phyloP scores from a whole-genome alignment of 1,139 yeast species.

The Sugiyamaella paludigena region DNA sequence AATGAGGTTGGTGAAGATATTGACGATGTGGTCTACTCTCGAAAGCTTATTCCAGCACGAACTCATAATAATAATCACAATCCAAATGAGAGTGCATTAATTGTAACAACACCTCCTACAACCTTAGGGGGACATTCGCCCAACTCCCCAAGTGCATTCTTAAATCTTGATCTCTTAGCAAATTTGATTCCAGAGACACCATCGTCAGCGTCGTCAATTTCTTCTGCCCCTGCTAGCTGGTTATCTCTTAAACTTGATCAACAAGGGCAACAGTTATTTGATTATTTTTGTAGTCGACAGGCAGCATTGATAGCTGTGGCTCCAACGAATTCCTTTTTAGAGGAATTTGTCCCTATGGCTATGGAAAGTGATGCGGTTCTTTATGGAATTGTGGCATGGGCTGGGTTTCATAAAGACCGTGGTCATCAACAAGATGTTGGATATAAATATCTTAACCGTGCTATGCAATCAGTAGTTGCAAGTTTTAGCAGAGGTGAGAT shows the following conservation, averaged over 20 bases:
- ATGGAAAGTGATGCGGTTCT: conserved; percentile 64
- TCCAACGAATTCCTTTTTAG: conserved; percentile 65
- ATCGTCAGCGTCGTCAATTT: conserved; percentile 5
- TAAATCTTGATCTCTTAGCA: conserved; percentile 5
- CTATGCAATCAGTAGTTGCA: conserved; percentile 28
- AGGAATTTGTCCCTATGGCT: conserved; percentile 77
- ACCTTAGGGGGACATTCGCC: too few relatives aligned
- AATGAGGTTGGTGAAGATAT: conserved; percentile 1
- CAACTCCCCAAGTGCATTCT: neutral
- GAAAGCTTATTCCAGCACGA: neutral
- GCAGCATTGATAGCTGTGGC: conserved; percentile 62
- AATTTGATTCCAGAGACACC: conserved; percentile 3
- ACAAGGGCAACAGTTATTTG: conserved; percentile 53
- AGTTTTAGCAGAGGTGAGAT: conserved; percentile 29
- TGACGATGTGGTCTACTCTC: conserved; percentile 5
- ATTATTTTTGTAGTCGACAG: conserved; percentile 62
- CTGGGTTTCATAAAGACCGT: conserved; percentile 60
- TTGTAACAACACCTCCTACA: too few relatives aligned
- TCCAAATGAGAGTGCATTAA: neutral
- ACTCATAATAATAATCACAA: conserved; percentile 1
- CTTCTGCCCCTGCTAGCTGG: conserved; percentile 20
- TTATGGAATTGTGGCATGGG: conserved; percentile 73
- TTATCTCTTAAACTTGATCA: conserved; percentile 39
- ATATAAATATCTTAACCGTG: conserved; percentile 34
- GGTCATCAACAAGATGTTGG: conserved; percentile 40